These are phyloP conservation scores for Acanthamoeba rhysodes DNA, from an alignment of 208 protist species.

Conservation along the genomic window DNA sequence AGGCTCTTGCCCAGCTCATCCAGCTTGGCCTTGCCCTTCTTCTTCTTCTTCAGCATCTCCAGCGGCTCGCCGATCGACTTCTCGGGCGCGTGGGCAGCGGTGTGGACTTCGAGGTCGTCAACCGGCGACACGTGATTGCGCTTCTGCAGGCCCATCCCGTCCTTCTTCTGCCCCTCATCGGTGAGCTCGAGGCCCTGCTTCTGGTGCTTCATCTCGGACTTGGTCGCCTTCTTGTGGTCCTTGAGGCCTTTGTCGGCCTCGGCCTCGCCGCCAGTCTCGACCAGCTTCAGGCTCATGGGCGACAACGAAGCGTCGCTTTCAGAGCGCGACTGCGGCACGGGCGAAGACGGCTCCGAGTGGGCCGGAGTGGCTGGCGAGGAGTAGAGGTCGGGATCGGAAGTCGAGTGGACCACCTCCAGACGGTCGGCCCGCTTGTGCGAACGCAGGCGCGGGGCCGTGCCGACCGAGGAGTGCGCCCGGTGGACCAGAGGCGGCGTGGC, in stretches of 20 bases:
- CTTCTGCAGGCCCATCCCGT: background rate
- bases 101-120: background rate
- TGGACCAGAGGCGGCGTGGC: conserved; percentile 39
- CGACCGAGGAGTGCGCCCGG: background rate
- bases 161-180: conserved; percentile 8
- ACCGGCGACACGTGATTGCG: background rate
- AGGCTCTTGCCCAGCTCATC: conserved; percentile 16
- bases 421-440: conserved; percentile 6
- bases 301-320: background rate
- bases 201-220: background rate
- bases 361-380: background rate
- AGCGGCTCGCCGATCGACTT: background rate
- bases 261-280: conserved; percentile 21
- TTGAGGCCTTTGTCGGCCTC: background rate
- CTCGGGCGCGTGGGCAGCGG: background rate
- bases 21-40: conserved; percentile 20
- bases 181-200: background rate
- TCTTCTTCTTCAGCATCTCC: background rate
- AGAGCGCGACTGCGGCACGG: background rate
- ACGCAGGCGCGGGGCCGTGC: background rate
- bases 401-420: conserved; percentile 18
- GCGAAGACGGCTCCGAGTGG: background rate
- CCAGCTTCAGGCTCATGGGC: conserved; percentile 65
- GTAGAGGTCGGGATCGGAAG: conserved; percentile 20
- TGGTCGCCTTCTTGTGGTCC: conserved; percentile 61